Conservation (phyloP, 176 grass and related monocot species). For the Carex myosuroides region DNA sequence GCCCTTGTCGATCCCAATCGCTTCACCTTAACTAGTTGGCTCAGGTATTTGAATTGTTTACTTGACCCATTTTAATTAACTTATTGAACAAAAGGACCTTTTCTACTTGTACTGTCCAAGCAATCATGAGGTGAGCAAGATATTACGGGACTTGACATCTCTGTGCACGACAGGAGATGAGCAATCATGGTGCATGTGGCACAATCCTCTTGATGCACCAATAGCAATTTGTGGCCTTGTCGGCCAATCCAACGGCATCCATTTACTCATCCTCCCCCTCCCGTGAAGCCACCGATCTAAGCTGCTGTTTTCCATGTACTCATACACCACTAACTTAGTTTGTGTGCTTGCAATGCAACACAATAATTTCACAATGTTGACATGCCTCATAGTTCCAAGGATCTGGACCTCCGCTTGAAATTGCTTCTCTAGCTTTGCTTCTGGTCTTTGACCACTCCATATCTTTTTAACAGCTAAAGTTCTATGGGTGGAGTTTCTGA, state of each 20-base stretch:
- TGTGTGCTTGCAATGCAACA: constrained; percentile 62
- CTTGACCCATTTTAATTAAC: no score
- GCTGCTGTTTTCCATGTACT: constrained; percentile 86
- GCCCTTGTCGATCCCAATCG: no score
- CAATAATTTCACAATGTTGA: constrained; percentile 77
- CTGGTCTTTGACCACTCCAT: constrained; percentile 27
- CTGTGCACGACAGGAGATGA: constrained; percentile 52
- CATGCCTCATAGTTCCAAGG: constrained; percentile 63
- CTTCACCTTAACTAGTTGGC: no score
- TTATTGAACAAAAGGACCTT: no score
- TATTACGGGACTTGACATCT: constrained; percentile 91
- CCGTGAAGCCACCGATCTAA: constrained; percentile 66
- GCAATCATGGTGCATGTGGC: constrained; percentile 84
- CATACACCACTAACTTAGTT: constrained; percentile 60
- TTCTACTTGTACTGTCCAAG: no score
- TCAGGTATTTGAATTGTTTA: no score
- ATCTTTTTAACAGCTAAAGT: constrained; percentile 65
- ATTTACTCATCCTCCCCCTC: constrained; percentile 21
- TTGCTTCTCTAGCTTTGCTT: constrained; percentile 44
- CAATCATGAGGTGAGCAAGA: no score
- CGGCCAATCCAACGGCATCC: constrained; percentile 51
- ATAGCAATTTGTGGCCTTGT: constrained; percentile 49
- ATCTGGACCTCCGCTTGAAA: constrained; percentile 73
- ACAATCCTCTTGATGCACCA: constrained; percentile 49
- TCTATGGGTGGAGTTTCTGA: background rate